These are phyloP conservation scores for Fusarium longipes DNA, from an alignment of 2,329 filamentous ascomycete genomes.

Conservation along the genomic window DNA sequence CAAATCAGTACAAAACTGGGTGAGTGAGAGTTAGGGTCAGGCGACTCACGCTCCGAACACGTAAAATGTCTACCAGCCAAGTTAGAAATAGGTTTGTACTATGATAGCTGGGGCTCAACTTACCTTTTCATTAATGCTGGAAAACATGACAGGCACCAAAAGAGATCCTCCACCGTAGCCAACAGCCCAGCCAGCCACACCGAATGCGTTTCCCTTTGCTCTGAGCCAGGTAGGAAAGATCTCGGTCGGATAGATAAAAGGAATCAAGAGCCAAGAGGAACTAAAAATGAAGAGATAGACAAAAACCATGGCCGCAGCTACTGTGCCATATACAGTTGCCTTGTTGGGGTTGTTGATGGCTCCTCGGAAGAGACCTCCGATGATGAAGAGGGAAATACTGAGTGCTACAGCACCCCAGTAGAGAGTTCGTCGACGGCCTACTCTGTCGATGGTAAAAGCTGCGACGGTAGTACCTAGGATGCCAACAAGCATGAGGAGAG, in stretches of 20 bases:
- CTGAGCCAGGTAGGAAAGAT: constrained; percentile 48
- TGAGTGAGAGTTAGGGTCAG: neutral
- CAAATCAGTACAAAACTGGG: too few species aligned
- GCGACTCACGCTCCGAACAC: constrained; percentile 9
- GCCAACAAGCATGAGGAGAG: constrained; percentile 61
- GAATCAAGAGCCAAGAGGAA: constrained; percentile 47
- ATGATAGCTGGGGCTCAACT: neutral
- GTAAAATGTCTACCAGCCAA: constrained; percentile 1
- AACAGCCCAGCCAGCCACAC: constrained; percentile 42
- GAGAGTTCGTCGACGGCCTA: constrained; percentile 52
- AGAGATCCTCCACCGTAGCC: constrained; percentile 31
- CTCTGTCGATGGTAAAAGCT: constrained; percentile 54
- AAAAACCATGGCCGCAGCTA: constrained; percentile 49
- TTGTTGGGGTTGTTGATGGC: constrained; percentile 33
- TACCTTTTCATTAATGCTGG: constrained; percentile 17
- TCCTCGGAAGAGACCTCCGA: constrained; percentile 44
- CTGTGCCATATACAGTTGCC: constrained; percentile 45
- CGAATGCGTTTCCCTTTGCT: constrained; percentile 47
- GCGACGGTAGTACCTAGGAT: constrained; percentile 63
- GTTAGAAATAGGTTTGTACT: neutral
- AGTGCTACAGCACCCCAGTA: constrained; percentile 50
- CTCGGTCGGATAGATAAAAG: constrained; percentile 48
- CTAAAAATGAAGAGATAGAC: constrained; percentile 48
- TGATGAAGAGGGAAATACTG: constrained; percentile 47
- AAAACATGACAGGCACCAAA: constrained; percentile 11